Percentiles rank a stretch among this genome's conserved stretches.
These are phyloP conservation scores for Sclerotinia subarctica DNA, from an alignment of 2,329 filamentous ascomycete genomes.

Conservation along the genomic window DNA sequence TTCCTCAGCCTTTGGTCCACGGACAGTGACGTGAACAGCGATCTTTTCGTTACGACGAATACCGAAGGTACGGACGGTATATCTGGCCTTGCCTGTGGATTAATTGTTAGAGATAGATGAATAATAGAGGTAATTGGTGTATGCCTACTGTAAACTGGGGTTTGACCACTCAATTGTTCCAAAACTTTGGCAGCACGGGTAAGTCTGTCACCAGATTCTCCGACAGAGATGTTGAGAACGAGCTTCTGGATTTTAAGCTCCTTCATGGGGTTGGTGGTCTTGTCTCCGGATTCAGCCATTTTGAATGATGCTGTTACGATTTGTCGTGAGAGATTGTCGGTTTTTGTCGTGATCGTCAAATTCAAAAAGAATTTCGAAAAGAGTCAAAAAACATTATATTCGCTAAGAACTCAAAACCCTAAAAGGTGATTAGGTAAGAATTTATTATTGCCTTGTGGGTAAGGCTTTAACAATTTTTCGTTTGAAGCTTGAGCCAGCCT, in stretches of 20 bases:
- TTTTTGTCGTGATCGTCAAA: constrained; percentile 28
- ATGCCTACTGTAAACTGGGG: constrained; percentile 92
- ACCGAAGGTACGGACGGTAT: constrained; percentile 99
- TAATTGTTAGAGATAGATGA: constrained; percentile 25
- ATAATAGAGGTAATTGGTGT: constrained; percentile 18
- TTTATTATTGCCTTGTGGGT: constrained; percentile 19
- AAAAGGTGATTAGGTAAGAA: constrained; percentile 19
- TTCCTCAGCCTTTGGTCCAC: constrained; percentile 98
- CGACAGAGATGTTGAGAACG: constrained; percentile 98
- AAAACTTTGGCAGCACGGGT: constrained; percentile 99
- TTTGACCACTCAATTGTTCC: constrained; percentile 99
- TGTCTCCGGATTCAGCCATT: constrained; percentile 67
- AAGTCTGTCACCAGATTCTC: constrained; percentile 99
- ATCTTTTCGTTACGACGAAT: constrained; percentile 99
- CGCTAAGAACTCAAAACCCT: constrained; percentile 18
- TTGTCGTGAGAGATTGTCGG: constrained; percentile 29
- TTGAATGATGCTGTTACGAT: constrained; percentile 31
- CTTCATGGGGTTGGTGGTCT: constrained; percentile 97
- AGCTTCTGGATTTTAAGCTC: constrained; percentile 99
- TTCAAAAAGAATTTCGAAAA: constrained; percentile 19
- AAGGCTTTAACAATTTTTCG: constrained; percentile 16
- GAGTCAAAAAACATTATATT: not conserved
- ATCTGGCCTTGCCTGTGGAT: constrained; percentile 87
- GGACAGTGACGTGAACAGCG: constrained; percentile 97
- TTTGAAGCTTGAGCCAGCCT: constrained; percentile 19